Base-by-base conservation (phyloP, 805 yeast genomes). In the Zygoascus bituminiphila region DNA sequence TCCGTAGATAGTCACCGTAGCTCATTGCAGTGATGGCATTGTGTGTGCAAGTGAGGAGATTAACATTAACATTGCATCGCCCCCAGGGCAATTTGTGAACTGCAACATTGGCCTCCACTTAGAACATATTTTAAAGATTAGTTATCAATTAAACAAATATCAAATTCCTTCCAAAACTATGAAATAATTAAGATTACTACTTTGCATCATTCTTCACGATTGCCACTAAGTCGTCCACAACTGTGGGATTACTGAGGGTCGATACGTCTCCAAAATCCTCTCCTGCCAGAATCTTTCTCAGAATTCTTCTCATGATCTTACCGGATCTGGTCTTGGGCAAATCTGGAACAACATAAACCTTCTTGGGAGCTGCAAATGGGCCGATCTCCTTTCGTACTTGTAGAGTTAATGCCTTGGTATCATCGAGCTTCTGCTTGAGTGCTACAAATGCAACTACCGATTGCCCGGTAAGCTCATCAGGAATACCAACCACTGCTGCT, bases 291-390 rank as follows among this genome's bases (percentile, higher is more conserved):
- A 91, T 79, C 72, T 93, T 93, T 71, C 98, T 83, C 69, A 91
- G 76, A 54, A 91, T 84, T 75, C 98, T 85, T 76, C 98, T 84
- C 95, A 93, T 91, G 65, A 93, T 89, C 77, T 93, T 93, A 59
- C 98, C 98, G 8, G 96, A 88, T 71, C 98, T 81, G 21, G 98
- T 93, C 78, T 89, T 91, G 70, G 98, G 98, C 66, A 93, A 78
- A 64, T 93, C 98, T 50, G 80, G 84, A 47, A 91, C 95, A 50
- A 89, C 71, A 58, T 83, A 75, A 51, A 89, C 81, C 51, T 81
- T 74, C 69, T 89, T 89, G 62, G 98, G 98, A 49, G 97, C 95
- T 19, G 98, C 98, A 69, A 88, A 88, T 42, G 80, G 80, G 37
- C 96, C 96, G 66, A 88, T 88, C 62, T 83, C 86, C 64, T 85